Evolutionary conservation across 2,329 filamentous ascomycete genomes (phyloP).

Genomic region (Parastagonospora avenae): DNA sequence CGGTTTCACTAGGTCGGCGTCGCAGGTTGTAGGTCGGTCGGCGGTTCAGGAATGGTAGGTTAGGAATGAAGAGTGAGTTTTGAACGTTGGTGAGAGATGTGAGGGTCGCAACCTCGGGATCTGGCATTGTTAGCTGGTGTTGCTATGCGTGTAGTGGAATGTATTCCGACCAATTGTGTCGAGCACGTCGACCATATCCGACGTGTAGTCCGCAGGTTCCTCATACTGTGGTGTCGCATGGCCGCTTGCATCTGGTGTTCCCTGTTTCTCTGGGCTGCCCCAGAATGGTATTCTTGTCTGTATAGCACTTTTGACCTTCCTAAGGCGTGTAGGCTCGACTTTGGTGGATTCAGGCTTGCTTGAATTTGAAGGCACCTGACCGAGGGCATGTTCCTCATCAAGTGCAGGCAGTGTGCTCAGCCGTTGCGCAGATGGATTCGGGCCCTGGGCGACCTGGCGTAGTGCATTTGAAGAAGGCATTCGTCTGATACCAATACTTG

Average conservation of each 20-base stretch:
- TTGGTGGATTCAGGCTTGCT: constrained; percentile 18
- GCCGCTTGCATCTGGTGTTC: neutral
- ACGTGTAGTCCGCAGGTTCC: constrained; percentile 57
- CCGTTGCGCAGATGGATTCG: constrained; percentile 27
- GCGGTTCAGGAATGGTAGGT: constrained; percentile 79
- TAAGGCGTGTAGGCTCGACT: constrained; percentile 25
- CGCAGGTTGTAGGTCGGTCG: constrained; percentile 78
- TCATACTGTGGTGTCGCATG: constrained; percentile 1
- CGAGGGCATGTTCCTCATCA: constrained; percentile 34
- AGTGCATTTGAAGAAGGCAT: constrained; percentile 35
- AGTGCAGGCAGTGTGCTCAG: constrained; percentile 36
- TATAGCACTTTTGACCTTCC: constrained; percentile 36
- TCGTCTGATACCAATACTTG: constrained; percentile 44
- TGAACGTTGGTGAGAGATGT: constrained; percentile 88
- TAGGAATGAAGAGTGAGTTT: constrained; percentile 85
- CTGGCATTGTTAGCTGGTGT: constrained; percentile 52
- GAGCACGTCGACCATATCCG: constrained; percentile 68
- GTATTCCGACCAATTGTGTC: constrained; percentile 67
- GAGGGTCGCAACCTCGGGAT: constrained; percentile 81
- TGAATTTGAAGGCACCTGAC: constrained; percentile 22
- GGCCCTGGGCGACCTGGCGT: constrained; percentile 24
- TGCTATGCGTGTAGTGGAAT: neutral
- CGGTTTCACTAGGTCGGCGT: constrained; percentile 49
- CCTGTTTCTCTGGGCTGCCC: constrained; percentile 21
- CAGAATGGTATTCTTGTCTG: constrained; percentile 35